Conservation (phyloP, 129 eudicot genomes). For the Centella asiatica region DNA sequence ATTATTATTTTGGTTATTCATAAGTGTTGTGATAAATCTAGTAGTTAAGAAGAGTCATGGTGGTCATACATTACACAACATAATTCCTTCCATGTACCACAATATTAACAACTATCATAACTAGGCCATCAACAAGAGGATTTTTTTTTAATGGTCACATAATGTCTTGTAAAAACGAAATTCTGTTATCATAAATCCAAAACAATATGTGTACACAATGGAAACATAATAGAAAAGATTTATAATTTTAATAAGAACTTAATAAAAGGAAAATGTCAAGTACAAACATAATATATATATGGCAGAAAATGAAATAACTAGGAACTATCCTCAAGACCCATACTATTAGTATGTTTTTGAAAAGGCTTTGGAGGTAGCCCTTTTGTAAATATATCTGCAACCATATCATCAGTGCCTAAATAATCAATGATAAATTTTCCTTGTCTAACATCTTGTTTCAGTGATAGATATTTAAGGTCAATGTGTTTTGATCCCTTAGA, state of each 20-base stretch:
- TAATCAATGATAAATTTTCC: background rate
- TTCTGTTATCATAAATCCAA: background rate
- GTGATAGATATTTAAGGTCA: background rate
- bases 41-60: constrained; percentile 1
- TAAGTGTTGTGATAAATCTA: background rate
- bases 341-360: background rate
- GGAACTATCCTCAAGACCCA: background rate
- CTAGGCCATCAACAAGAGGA: background rate
- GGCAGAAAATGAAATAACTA: no score
- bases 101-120: background rate
- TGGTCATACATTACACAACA: background rate
- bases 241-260: background rate
- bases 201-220: background rate
- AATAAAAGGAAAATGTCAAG: background rate
- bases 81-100: no score
- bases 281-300: no score
- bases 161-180: background rate
- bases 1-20: no score
- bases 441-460: constrained; percentile 1
- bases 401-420: background rate
- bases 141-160: background rate
- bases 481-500: background rate
- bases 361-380: background rate
- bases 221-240: background rate
- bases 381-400: background rate